These are phyloP conservation scores for Cladosporium colombiae DNA, from an alignment of 2,329 filamentous ascomycete species.

Conservation along the genomic window DNA sequence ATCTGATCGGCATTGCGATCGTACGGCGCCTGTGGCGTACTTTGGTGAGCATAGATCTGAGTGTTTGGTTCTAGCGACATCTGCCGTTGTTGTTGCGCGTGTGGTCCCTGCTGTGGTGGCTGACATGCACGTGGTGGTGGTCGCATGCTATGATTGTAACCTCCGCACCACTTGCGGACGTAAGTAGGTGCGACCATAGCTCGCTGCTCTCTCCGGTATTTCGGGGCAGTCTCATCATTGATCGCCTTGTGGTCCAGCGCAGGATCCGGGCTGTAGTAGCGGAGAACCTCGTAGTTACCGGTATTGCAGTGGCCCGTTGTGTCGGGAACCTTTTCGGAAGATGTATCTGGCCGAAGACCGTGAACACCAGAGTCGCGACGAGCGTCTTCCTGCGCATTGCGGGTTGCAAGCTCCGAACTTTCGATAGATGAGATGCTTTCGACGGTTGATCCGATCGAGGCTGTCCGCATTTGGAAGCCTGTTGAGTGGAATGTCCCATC, in stretches of 20 bases:
- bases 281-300: neutral
- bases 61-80: neutral
- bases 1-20: neutral
- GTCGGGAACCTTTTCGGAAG: neutral
- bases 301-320: neutral
- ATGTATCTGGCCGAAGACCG: neutral
- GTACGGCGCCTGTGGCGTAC: neutral
- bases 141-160: neutral
- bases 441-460: neutral
- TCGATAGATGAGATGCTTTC: neutral
- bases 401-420: neutral
- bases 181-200: neutral
- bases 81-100: neutral
- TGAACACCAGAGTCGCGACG: constrained; percentile 2
- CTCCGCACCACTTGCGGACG: no score
- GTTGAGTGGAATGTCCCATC: neutral
- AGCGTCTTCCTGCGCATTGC: neutral
- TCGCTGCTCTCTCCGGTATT: neutral
- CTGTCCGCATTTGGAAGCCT: constrained; percentile 2
- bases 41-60: neutral
- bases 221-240: neutral
- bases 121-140: neutral
- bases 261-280: neutral
- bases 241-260: neutral
- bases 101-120: neutral